Evolutionary conservation across 306 rosid species (phyloP), one percentile per base, ranked within the genome.

Genomic region (Dalbergia oliveri): DNA sequence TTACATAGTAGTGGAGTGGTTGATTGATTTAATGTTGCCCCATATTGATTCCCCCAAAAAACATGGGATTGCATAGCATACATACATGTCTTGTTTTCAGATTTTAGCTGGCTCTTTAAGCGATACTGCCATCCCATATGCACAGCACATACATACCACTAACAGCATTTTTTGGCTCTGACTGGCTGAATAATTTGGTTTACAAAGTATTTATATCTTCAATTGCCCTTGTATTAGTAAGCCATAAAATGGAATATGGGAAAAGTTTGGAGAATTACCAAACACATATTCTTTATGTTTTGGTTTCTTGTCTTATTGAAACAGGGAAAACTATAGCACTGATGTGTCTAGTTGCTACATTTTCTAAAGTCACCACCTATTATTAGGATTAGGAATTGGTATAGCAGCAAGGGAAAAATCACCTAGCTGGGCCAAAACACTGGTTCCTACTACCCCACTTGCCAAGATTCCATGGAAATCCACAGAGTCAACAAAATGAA

Each of bases 1-100:
- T n/a, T n/a, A n/a, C n/a, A n/a, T n/a, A n/a, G n/a, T 84, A 90
- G 97, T 93, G 98, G 99, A 90, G 93, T 87, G 77, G 97, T 88
- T 92, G 96, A 77, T 84, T 69, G 63, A 66, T 80, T 54, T 71
- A 64, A 75, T 86, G 94, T 87, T 88, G 86, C 86, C 83, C 86
- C 92, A 88, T 88, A 87, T 93, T 95, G 84, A 79, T 88, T 91
- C 14, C 94, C 94, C 84, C 83, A 65, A 85, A 89, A 90, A 91
- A 78, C 93, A 81, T 92, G 97, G 84, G 77, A 81, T 81, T 90
- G 87, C 79, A 85, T 85, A 63, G 76, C 1, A 21, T 21, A 21
- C 23, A 21, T 86, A 67, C 86, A 78, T 93, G 94, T 89, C 88
- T 84, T 86, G 82, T 85, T 83, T 64, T 59, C 78, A 70, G 73